Conservation (phyloP, 257 asterid species). For the Cruciata laevipes region DNA sequence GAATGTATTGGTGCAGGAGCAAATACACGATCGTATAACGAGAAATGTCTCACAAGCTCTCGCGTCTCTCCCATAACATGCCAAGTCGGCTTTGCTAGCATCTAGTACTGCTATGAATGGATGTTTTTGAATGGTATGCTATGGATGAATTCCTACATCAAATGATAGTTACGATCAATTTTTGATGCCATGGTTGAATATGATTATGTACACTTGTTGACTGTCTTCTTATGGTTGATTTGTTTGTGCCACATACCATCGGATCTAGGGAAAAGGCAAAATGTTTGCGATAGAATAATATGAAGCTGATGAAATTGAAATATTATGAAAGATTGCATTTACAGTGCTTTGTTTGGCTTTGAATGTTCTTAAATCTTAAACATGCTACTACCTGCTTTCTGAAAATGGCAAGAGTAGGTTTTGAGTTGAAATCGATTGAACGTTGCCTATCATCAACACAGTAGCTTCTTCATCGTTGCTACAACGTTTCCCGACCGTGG, state of each 20-base stretch:
- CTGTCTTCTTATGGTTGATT: neutral
- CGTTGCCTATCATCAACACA: slow-evolving; percentile 13
- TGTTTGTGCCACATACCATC: neutral
- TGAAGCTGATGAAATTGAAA: neutral
- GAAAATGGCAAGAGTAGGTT: too few relatives aligned
- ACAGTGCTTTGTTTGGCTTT: too few relatives aligned
- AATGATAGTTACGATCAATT: too few relatives aligned
- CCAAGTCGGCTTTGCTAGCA: neutral
- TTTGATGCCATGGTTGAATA: neutral
- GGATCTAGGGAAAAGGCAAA: neutral
- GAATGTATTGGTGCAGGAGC: slow-evolving; percentile 48
- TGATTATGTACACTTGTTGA: neutral
- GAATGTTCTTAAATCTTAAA: too few relatives aligned
- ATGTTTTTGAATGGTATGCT: too few relatives aligned
- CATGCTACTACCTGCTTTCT: too few relatives aligned
- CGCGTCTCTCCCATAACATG: slow-evolving; percentile 24
- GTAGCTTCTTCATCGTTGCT: neutral
- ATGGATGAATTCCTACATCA: too few relatives aligned
- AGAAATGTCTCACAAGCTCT: slow-evolving; percentile 53
- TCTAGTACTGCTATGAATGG: too few relatives aligned
- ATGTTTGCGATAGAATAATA: neutral
- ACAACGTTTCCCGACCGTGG: neutral
- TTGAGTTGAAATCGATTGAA: neutral
- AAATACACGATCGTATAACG: slow-evolving; percentile 70
- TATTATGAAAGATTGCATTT: neutral